These are phyloP conservation scores for Eucalyptus tenuipes DNA, from an alignment of 345 rosid genomes.

Conservation along the genomic window DNA sequence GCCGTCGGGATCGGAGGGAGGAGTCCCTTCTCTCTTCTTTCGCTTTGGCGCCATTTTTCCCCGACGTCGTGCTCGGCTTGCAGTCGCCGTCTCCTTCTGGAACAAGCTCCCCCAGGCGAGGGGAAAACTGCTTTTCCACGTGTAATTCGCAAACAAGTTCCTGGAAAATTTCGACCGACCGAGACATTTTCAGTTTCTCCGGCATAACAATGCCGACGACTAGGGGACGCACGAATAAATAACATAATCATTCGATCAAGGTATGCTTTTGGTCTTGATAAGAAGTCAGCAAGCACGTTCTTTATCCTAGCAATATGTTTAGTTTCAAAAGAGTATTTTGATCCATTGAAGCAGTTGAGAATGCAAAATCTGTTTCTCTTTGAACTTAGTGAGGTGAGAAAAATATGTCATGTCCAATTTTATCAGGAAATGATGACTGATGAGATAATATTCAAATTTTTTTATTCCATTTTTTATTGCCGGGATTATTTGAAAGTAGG, in stretches of 20 bases:
- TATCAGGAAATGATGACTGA: no score
- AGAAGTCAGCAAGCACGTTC: no score
- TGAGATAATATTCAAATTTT: no score
- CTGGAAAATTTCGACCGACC: neutral
- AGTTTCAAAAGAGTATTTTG: no score
- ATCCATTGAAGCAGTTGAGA: no score
- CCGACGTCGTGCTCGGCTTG: neutral
- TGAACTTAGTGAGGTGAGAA: no score
- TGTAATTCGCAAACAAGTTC: neutral
- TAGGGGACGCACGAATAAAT: neutral
- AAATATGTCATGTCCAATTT: no score
- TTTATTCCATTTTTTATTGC: no score
- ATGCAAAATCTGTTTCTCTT: no score
- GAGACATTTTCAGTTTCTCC: neutral
- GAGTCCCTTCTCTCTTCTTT: conserved; percentile 18
- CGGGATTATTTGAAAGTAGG: no score
- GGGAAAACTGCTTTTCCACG: neutral
- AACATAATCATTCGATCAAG: neutral
- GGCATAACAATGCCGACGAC: neutral
- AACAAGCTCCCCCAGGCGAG: neutral
- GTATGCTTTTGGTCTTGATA: no score
- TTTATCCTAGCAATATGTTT: no score
- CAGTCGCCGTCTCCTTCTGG: neutral
- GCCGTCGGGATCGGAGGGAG: conserved; percentile 41
- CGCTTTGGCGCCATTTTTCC: conserved; percentile 66